Percentiles rank a stretch among this genome's conserved stretches.
These are phyloP conservation scores for Daedalea quercina DNA, from an alignment of 768 basidiomycete genomes.

Conservation along the genomic window DNA sequence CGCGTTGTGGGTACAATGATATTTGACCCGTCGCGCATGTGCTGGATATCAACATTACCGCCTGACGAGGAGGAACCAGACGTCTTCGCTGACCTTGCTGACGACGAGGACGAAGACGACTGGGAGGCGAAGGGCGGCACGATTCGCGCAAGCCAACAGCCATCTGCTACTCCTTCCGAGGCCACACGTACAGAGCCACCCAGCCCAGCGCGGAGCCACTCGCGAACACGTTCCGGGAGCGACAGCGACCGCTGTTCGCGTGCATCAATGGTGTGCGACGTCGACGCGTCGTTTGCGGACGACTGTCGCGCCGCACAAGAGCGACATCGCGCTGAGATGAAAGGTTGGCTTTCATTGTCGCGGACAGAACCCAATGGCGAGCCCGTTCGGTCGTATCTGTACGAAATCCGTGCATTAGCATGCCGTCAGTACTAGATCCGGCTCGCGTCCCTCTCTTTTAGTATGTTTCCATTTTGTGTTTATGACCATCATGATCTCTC, in stretches of 20 bases:
- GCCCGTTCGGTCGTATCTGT: constrained; percentile 59
- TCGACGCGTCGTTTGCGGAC: constrained; percentile 68
- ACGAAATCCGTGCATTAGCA: constrained; percentile 79
- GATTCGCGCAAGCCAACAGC: constrained; percentile 55
- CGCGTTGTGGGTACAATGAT: constrained; percentile 97
- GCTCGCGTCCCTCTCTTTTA: not conserved
- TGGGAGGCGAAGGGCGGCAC: constrained; percentile 77
- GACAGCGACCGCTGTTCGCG: constrained; percentile 77
- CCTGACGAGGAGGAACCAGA: constrained; percentile 93
- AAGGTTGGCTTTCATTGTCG: constrained; percentile 54
- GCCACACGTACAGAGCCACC: constrained; percentile 31
- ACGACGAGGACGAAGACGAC: constrained; percentile 80
- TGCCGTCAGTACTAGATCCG: constrained; percentile 69
- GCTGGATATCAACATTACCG: constrained; percentile 83
- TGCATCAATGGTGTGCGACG: constrained; percentile 71
- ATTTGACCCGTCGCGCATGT: constrained; percentile 92
- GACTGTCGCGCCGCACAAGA: constrained; percentile 73
- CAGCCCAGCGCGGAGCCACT: constrained; percentile 55
- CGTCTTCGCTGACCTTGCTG: constrained; percentile 88
- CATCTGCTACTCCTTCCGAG: constrained; percentile 19
- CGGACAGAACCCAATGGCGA: constrained; percentile 23
- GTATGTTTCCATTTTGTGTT: constrained; percentile 6
- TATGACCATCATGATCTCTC: constrained; percentile 1
- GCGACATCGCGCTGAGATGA: constrained; percentile 79
- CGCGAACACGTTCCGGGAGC: constrained; percentile 65